Evolutionary conservation across 805 yeast genomes (phyloP), one percentile per base, ranked within the genome.

Genomic region (Saitoella complicata): DNA sequence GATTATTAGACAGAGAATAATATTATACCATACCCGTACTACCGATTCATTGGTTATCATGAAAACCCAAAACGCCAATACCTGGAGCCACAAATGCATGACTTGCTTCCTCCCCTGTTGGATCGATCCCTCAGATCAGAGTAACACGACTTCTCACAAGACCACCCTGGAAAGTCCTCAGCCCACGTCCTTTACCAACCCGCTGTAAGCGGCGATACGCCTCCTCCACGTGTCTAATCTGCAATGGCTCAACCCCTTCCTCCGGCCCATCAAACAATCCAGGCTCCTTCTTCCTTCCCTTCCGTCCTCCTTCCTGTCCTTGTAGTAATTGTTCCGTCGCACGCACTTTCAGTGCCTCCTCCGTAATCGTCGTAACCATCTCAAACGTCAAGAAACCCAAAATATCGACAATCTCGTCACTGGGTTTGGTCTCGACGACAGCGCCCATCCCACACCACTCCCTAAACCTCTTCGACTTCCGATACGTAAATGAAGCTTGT

Each of bases 391-490:
- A 63, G 57, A 91, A 91, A 31, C 98, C 98, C 33, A 91, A 65
- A 36, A 88, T 91, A 66, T 91, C 98, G 51, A 91, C 78, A 30
- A 91, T 95, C 67, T 91, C 98, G 62, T 91, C 98, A 57, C 82
- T 83, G 1, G 97, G 95, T 55, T 88, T 74, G 13, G 88, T 75
- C 49, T 91, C 98, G 5, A 94, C 79, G 37, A 91, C 64, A 44
- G 76, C 79, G 0, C 84, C 64, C 39, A 88, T 74, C 8, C 91
- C 94, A 11, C 94, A 88, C 98, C 98, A 91, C 55, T 91, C 98
- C 56, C 88, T 73, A 59, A 91, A 91, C 56, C 96, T 67, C 59
- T 86, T 86, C n/a, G 82, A 81, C 59, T 91, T 91, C 53, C 96
- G 72, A 56, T 86, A 91, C 1, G 98, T 91, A 60, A 91, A 91